Conservation (phyloP, 169 alveolate species). For the Babesia divergens region DNA sequence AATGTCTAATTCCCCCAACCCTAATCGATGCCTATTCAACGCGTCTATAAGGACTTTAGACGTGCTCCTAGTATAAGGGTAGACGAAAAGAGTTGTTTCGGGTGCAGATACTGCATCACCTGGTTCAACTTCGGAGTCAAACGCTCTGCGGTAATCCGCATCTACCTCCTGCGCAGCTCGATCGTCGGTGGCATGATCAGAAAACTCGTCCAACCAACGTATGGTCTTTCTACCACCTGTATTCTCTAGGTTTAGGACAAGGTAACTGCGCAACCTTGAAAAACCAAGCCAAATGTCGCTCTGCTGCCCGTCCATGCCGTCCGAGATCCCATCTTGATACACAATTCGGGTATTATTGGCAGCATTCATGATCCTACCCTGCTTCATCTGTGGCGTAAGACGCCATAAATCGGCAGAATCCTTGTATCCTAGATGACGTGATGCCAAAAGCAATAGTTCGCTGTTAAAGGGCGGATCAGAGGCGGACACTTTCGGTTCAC, state of each 20-base stretch:
- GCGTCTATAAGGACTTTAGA: constrained; percentile 25
- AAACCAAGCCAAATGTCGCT: constrained; percentile 68
- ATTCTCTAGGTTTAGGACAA: background rate
- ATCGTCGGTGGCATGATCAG: too few relatives aligned
- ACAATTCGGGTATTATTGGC: constrained; percentile 16
- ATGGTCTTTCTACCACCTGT: background rate
- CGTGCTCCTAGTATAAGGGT: constrained; percentile 36
- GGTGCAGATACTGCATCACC: background rate
- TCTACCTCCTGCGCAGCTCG: background rate
- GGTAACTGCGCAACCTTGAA: constrained; percentile 20
- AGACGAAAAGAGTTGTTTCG: constrained; percentile 53
- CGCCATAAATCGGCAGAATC: constrained; percentile 31
- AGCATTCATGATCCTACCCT: constrained; percentile 2
- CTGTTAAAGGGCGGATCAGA: background rate
- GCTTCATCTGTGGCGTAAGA: constrained; percentile 8
- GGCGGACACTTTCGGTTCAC: constrained; percentile 18
- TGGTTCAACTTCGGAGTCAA: background rate
- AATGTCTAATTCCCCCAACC: constrained; percentile 20
- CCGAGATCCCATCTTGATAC: constrained; percentile 35
- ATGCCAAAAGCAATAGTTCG: constrained; percentile 40
- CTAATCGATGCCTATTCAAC: background rate
- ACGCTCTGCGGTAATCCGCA: background rate
- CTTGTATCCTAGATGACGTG: constrained; percentile 52
- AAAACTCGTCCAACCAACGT: background rate
- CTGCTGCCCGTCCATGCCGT: constrained; percentile 17